Evolutionary conservation across 2,329 filamentous ascomycete species (phyloP), one percentile per base, ranked within the genome.

Genomic region (Chalaropsis thielavioides): DNA sequence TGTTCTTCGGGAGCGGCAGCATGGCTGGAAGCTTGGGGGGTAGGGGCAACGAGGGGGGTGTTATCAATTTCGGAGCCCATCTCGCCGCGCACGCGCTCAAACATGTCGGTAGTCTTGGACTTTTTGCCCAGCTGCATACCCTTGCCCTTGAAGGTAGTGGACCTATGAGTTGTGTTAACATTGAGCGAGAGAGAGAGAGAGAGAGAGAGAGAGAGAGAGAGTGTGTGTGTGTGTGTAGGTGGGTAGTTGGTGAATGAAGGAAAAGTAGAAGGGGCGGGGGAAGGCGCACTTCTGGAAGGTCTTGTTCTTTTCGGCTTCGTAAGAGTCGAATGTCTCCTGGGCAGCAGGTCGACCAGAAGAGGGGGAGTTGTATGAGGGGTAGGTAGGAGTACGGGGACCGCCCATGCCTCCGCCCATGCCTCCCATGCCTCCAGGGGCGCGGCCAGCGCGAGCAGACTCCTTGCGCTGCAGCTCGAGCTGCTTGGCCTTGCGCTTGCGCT

Each of bases 51-150:
- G 31, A 95, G 80, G 44, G 90, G 90, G 54, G 77, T 76, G 64
- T 91, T 86, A 73, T 96, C 91, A 44, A 85, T 85, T 72, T 95
- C 90, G 44, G 87, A 82, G n/a, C 91, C 92, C 73, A 97, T 81
- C 69, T 97, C 92, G 67, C 89, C 90, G 69, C 91, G 87, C 41
- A 99, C 92, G 72, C 92, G 89, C 76, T 97, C 92, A 74, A 95
- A 97, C 81, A 97, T 96, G 75, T 95, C 92, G 38, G 89, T 95
- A 24, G 90, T 92, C 80, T 97, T 97, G 67, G 90, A 95, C 79
- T 99, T 99, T 81, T 97, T 97, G 76, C 94, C 94, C 66, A 99
- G 81, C 76, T 97, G 92, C 95, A 99, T 99, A 70, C 94, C 94
- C 80, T 99, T 99, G 71, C 90, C 91, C 77, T 95, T 90, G 67